Conservation (phyloP, 2,329 filamentous ascomycete species). For the Xylariaceae sp. region DNA sequence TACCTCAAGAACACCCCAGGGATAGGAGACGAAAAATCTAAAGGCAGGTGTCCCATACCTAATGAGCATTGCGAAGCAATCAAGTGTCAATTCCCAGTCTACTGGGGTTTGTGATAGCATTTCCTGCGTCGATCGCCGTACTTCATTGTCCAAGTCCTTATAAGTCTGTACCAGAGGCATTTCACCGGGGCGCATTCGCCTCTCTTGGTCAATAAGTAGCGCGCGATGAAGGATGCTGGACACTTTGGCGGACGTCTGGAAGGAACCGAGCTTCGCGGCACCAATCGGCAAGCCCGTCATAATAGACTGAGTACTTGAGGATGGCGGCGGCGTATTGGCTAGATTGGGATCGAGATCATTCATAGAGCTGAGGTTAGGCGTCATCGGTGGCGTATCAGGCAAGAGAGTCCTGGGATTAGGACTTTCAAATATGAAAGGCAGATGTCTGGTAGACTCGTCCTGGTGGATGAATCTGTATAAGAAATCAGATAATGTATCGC, state of each 20-base stretch:
- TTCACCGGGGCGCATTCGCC: constrained; percentile 16
- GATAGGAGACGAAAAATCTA: background rate
- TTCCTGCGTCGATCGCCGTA: constrained; percentile 21
- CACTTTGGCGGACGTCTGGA: constrained; percentile 28
- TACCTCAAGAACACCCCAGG: background rate
- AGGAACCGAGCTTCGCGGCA: constrained; percentile 18
- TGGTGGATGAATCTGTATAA: constrained; percentile 26
- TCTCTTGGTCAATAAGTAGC: constrained; percentile 24
- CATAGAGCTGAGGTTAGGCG: constrained; percentile 4
- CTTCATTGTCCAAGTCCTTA: constrained; percentile 24
- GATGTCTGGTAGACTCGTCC: constrained; percentile 22
- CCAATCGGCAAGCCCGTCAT: constrained; percentile 19
- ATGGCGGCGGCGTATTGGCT: constrained; percentile 7
- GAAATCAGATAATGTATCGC: no score
- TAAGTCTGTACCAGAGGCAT: constrained; percentile 23
- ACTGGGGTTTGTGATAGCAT: constrained; percentile 20
- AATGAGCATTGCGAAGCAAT: constrained; percentile 30
- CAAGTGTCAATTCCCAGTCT: constrained; percentile 27
- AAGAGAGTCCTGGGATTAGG: constrained; percentile 24
- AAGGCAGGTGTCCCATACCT: constrained; percentile 18
- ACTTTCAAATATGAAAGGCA: constrained; percentile 29
- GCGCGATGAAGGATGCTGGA: constrained; percentile 27
- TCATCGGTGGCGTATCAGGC: constrained; percentile 22
- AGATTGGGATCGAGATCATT: constrained; percentile 2
- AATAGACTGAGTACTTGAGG: constrained; percentile 18